Percentiles rank a stretch among this genome's conserved stretches.
phyloP scores from a whole-genome alignment of 2,329 filamentous ascomycete species.

The Phaeosphaeriaceae sp. region DNA sequence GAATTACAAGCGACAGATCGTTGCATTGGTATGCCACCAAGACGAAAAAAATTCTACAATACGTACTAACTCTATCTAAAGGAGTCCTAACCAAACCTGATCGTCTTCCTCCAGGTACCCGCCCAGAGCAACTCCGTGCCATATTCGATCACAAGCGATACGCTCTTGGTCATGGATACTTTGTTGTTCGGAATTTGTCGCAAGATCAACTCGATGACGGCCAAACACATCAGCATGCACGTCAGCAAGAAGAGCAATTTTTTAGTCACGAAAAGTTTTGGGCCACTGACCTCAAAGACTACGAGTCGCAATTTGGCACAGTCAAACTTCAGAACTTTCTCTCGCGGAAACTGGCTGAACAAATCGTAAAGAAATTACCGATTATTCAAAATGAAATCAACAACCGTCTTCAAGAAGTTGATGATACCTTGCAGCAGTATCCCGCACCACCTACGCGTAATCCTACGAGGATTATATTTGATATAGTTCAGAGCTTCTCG shows the following conservation, averaged over 20 bases:
- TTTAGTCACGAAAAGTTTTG: constrained; percentile 57
- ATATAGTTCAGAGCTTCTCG: constrained; percentile 65
- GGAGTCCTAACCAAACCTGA: constrained; percentile 90
- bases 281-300: constrained; percentile 49
- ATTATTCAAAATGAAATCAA: constrained; percentile 54
- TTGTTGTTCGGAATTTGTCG: constrained; percentile 71
- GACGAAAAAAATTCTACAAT: not conserved
- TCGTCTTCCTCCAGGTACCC: constrained; percentile 62
- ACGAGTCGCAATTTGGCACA: constrained; percentile 60
- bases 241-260: constrained; percentile 57
- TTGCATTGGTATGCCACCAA: constrained; percentile 42
- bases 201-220: constrained; percentile 57
- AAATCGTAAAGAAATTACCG: constrained; percentile 51
- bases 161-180: constrained; percentile 75
- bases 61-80: not conserved
- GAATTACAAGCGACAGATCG: constrained; percentile 50
- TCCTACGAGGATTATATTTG: constrained; percentile 68
- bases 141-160: constrained; percentile 70
- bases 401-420: constrained; percentile 58
- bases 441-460: constrained; percentile 71
- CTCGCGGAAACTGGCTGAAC: constrained; percentile 55
- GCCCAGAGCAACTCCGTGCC: constrained; percentile 61
- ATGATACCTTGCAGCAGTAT: constrained; percentile 61
- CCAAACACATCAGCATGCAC: constrained; percentile 56
- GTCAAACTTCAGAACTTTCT: constrained; percentile 56